Base-by-base conservation (phyloP, 495 filamentous ascomycete genomes). In the Peziza echinospora region DNA sequence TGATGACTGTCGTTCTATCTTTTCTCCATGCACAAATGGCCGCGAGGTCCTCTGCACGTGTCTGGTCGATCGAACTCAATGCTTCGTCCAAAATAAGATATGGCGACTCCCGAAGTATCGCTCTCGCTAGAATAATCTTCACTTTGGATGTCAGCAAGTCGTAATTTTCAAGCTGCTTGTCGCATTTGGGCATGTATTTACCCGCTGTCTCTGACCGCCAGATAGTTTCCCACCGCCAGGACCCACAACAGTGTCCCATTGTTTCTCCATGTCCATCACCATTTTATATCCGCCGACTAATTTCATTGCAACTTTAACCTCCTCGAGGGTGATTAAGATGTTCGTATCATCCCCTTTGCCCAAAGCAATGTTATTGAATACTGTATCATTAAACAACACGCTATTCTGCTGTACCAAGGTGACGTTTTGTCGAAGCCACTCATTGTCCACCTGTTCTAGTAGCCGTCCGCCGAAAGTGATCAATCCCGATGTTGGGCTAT, bases 81-180 rank as follows among this genome's bases (percentile, higher is more conserved):
- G 84, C 73, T 55, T 96, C 87, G 55, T 96, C 89, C 16, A 97
- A 69, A 34, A 97, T 78, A 21, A 97, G 62, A 7, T 94, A 73
- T 2, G 82, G 77, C 0, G 85, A 74, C 51, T 96, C 73, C 34
- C 84, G 72, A 1, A 97, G 58, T 46, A 71, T 75, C 2, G 82
- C 78, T 49, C 83, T 62, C 9, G 83, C 82, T 42, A 91, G 69
- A 16, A 80, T 77, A 16, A 59, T 41, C 55, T 58, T 11, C 19
- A 37, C 6, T 13, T n/a, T n/a, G n/a, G n/a, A n/a, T n/a, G n/a
- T n/a, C n/a, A n/a, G n/a, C n/a, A n/a, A n/a, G n/a, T n/a, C n/a
- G n/a, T n/a, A n/a, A n/a, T n/a, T n/a, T n/a, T n/a, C n/a, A n/a
- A n/a, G n/a, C n/a, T n/a, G n/a, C n/a, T n/a, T n/a, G n/a, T n/a